Evolutionary conservation across 768 basidiomycete genomes (phyloP), one percentile per base, ranked within the genome.

Genomic region (Hericium rajendrae): DNA sequence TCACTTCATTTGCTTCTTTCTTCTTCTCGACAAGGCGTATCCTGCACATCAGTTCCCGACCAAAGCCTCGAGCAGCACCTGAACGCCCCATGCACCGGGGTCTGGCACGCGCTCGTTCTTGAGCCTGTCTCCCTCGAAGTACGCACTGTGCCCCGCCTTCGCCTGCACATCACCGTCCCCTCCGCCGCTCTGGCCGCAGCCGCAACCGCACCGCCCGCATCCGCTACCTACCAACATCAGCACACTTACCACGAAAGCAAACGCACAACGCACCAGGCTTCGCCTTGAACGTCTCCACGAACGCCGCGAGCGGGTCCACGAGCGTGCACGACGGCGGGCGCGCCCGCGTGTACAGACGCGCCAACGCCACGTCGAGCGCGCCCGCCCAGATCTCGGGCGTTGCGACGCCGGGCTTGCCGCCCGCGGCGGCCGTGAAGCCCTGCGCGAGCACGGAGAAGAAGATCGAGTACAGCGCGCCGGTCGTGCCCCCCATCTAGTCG

Each of bases 21-120:
- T 22, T 22, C 22, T 32, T 32, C 28, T 32, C n/a, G n/a, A n/a
- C n/a, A n/a, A n/a, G n/a, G n/a, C n/a, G n/a, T n/a, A n/a, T n/a
- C n/a, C n/a, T n/a, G n/a, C n/a, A n/a, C n/a, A n/a, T n/a, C n/a
- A 16, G n/a, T 46, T n/a, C 0, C 20, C 55, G 9, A 57, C 57
- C 46, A 88, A 69, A 41, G 75, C 81, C 67, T 88, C 81, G 57
- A 92, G 63, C 57, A 91, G 80, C 9, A 78, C 77, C 65, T 85
- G 88, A 55, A 95, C 82, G 48, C 91, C 92, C 89, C 91, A 92
- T 32, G 94, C 94, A 39, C 94, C 94, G 0, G 93, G 92, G 72
- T 97, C 93, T 2, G 91, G 72, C 20, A 90, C 77, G 41, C 72
- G 76, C 68, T 86, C 76, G 55, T 77, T 71, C 67, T 73, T 81